These are phyloP conservation scores for Orbilia brochopaga DNA, from an alignment of 2,329 filamentous ascomycete species.

Conservation along the genomic window DNA sequence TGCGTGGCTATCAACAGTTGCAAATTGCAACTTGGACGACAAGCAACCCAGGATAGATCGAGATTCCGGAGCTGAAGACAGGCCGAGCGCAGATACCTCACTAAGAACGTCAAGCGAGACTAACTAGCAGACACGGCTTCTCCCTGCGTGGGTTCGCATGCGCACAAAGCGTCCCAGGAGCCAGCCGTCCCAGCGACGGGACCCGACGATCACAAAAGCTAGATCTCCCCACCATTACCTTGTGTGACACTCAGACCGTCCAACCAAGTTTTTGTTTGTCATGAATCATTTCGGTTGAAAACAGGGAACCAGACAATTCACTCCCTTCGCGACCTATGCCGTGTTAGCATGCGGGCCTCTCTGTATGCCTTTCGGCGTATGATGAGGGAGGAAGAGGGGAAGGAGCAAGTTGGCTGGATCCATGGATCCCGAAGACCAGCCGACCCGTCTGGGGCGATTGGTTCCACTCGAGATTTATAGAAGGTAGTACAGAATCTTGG, in stretches of 20 bases:
- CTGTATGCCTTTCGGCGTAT: too few species aligned
- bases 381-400: too few species aligned
- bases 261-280: constrained; percentile 6
- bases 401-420: too few species aligned
- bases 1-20: neutral
- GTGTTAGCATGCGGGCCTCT: constrained; percentile 26
- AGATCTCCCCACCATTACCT: constrained; percentile 5
- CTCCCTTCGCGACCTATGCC: constrained; percentile 8
- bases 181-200: neutral
- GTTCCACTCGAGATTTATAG: constrained; percentile 1
- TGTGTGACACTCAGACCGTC: constrained; percentile 1
- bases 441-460: neutral
- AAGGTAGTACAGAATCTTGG: constrained; percentile 22
- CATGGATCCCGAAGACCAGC: neutral
- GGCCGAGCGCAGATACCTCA: too few species aligned
- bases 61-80: too few species aligned
- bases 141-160: neutral
- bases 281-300: neutral
- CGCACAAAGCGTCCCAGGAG: neutral
- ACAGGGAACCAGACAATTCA: neutral
- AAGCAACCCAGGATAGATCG: too few species aligned
- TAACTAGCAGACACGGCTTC: too few species aligned
- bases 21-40: neutral
- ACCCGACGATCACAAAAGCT: constrained; percentile 21
- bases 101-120: too few species aligned